Base-by-base conservation (phyloP, 31 red algal genomes). In the Bonnemaisonia californica region DNA sequence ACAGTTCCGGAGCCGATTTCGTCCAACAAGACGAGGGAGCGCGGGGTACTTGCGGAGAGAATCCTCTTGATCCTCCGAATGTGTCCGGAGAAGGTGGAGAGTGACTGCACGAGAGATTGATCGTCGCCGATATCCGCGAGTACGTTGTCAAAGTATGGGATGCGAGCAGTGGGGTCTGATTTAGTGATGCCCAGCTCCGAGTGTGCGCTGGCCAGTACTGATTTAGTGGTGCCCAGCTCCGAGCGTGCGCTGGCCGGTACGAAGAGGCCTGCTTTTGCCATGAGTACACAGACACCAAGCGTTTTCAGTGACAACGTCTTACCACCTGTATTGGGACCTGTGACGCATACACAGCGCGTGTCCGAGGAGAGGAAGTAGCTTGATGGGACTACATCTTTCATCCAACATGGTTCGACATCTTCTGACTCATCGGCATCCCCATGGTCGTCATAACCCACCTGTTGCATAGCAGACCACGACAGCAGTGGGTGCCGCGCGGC, bases 121-220 rank as follows among this genome's bases (percentile, higher is more conserved):
- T 98, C 92, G 45, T 98, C 95, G 34, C 95, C 95, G 57, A 98
- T 94, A 62, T 98, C 95, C 1, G 91, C 86, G 11, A 98, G 80
- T 12, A 98, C 89, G 13, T 41, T 57, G 68, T 98, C 92, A 69
- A 98, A 98, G 57, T 62, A 98, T 4, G 95, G 95, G 19, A 98
- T 27, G 1, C 62, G 39, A 3, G 83, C 63, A 24, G 23, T 67
- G 23, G 57, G n/a, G 1, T 36, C 3, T 41, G 1, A 40, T 16
- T 41, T 29, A 59, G 26, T 21, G 31, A 26, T 57, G 27, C 32
- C 45, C 3, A 8, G 61, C 3, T 64, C 31, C 3, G 22, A n/a
- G 24, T 28, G 19, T 30, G 7, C 24, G 7, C 3, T 3, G 24
- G 33, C 64, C 24, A 32, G 64, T 28, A 27, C 3, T 41, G 1